These are phyloP conservation scores for Leucogyrophana mollusca DNA, from an alignment of 768 basidiomycete genomes.

Conservation along the genomic window DNA sequence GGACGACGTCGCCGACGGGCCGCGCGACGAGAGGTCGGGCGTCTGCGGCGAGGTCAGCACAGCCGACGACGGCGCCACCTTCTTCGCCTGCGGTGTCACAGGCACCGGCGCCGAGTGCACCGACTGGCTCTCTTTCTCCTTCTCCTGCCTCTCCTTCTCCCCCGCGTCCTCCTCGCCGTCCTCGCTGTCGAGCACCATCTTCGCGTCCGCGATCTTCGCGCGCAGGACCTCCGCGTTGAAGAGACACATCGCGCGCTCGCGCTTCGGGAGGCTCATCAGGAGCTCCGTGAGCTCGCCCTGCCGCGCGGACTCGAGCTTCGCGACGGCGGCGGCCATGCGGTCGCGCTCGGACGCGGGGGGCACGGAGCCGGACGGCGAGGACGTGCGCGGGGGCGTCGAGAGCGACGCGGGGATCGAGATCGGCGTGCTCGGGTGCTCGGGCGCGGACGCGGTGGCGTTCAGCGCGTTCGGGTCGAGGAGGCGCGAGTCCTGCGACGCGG, in stretches of 20 bases:
- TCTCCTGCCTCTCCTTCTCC: slow-evolving; percentile 42
- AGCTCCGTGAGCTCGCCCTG: slow-evolving; percentile 65
- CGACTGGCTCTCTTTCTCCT: slow-evolving; percentile 21
- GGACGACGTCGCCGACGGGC: slow-evolving; percentile 69
- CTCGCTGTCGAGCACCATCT: slow-evolving; percentile 73
- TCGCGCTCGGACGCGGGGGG: slow-evolving; percentile 73
- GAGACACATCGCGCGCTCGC: slow-evolving; percentile 87
- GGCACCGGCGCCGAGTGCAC: slow-evolving; percentile 28
- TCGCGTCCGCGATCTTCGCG: slow-evolving; percentile 78
- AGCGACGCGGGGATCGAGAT: slow-evolving; percentile 73
- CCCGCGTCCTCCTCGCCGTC: slow-evolving; percentile 62
- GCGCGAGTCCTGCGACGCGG: slow-evolving; percentile 69
- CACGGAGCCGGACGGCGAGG: slow-evolving; percentile 66
- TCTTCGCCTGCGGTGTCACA: slow-evolving; percentile 67
- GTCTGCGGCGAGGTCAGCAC: slow-evolving; percentile 62
- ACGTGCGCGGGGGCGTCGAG: slow-evolving; percentile 82
- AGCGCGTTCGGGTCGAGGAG: slow-evolving; percentile 61
- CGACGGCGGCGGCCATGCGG: slow-evolving; percentile 66
- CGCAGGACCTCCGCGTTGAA: slow-evolving; percentile 83
- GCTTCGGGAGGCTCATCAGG: slow-evolving; percentile 83
- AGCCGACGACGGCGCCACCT: slow-evolving; percentile 34
- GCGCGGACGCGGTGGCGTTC: slow-evolving; percentile 81
- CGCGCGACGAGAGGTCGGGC: slow-evolving; percentile 73
- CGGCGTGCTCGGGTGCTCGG: slow-evolving; percentile 86
- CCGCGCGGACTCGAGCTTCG: slow-evolving; percentile 62